These are phyloP conservation scores for Xylariaceae sp. DNA, from an alignment of 2,329 filamentous ascomycete genomes.

Conservation along the genomic window DNA sequence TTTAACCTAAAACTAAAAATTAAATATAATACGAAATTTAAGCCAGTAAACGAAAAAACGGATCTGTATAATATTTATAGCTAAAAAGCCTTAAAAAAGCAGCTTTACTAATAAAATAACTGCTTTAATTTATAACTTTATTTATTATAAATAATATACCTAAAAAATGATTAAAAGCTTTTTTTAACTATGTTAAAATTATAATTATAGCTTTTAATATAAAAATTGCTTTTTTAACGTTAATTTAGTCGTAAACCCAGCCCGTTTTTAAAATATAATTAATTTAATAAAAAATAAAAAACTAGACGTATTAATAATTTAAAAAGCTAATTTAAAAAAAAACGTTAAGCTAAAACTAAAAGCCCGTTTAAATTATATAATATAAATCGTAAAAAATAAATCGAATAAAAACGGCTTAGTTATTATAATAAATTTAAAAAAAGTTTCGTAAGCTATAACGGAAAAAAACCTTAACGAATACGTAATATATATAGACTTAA, in stretches of 20 bases:
- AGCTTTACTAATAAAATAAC: too few relatives aligned
- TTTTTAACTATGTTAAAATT: background rate
- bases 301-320: background rate
- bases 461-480: background rate
- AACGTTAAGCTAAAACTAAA: background rate
- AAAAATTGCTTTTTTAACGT: background rate
- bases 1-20: too few relatives aligned
- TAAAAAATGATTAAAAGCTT: background rate
- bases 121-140: too few relatives aligned
- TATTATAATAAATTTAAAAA: background rate
- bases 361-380: background rate
- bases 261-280: background rate
- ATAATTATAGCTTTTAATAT: background rate
- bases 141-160: too few relatives aligned
- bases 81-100: too few relatives aligned
- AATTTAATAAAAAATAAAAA: constrained; percentile 1
- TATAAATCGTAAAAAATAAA: background rate
- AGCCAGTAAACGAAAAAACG: background rate
- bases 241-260: background rate
- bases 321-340: background rate
- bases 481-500: background rate
- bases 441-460: background rate
- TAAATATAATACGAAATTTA: too few relatives aligned
- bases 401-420: background rate
- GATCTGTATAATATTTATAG: background rate